phyloP scores from a whole-genome alignment of 305 asterid species.

The Striga hermonthica region DNA sequence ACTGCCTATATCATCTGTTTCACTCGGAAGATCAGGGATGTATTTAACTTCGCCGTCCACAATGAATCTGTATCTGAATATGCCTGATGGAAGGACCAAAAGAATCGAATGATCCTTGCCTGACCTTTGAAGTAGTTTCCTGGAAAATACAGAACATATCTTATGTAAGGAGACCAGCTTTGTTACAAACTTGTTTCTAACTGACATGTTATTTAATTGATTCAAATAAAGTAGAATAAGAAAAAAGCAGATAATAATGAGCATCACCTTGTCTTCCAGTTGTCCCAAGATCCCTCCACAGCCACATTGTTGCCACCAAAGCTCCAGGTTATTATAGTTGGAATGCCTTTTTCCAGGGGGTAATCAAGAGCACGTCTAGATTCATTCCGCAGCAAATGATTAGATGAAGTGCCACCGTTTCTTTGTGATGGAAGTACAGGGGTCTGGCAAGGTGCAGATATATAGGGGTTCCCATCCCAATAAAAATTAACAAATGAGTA shows the following conservation, averaged over 20 bases:
- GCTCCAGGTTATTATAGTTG: conserved; percentile 76
- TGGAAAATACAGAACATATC: conserved; percentile 36
- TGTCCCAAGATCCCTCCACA: conserved; percentile 94
- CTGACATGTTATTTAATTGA: conserved; percentile 8
- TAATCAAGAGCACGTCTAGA: conserved; percentile 38
- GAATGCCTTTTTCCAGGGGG: conserved; percentile 53
- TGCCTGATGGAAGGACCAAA: conserved; percentile 76
- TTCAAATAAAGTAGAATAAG: conserved; percentile 26
- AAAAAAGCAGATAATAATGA: conserved; percentile 13
- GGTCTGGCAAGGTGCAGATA: conserved; percentile 45
- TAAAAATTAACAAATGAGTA: conserved; percentile 26
- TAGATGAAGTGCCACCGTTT: conserved; percentile 44
- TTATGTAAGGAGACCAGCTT: conserved; percentile 19
- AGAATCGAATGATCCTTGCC: conserved; percentile 84
- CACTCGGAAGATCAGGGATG: conserved; percentile 73
- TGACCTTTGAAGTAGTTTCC: conserved; percentile 71
- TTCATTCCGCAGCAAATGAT: conserved; percentile 45
- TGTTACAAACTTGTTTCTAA: conserved; percentile 2
- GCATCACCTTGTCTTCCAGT: conserved; percentile 73
- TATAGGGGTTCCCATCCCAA: conserved; percentile 16
- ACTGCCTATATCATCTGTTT: conserved; percentile 57
- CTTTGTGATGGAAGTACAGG: conserved; percentile 55
- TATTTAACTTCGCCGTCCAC: conserved; percentile 74
- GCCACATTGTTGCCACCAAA: conserved; percentile 72
- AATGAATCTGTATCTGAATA: conserved; percentile 67